Percentiles rank a stretch among this genome's conserved stretches.
Conservation (phyloP, 345 rosid genomes). For the Adansonia digitata region DNA sequence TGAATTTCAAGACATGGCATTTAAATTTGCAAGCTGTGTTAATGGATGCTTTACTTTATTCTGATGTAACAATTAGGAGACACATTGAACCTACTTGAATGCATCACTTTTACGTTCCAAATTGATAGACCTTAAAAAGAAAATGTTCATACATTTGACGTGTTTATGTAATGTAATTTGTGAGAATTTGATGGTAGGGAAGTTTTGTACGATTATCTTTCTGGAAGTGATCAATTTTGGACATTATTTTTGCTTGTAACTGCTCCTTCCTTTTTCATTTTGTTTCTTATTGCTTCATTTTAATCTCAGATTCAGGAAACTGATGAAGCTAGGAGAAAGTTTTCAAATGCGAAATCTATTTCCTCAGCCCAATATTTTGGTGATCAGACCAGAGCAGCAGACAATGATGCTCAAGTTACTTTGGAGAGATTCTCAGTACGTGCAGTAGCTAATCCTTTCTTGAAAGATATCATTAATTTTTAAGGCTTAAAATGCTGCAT, state of each 20-base stretch:
- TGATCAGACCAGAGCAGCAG: slow-evolving; percentile 50
- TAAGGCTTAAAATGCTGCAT: background rate
- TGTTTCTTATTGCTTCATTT: slow-evolving; percentile 13
- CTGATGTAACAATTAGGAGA: background rate
- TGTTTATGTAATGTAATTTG: background rate
- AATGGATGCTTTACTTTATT: background rate
- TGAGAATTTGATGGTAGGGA: slow-evolving; percentile 1
- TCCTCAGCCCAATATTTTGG: slow-evolving; percentile 95
- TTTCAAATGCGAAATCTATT: slow-evolving; percentile 91
- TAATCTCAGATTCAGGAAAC: slow-evolving; percentile 68
- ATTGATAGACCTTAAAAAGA: background rate
- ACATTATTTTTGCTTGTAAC: background rate
- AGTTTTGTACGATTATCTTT: background rate
- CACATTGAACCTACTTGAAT: background rate
- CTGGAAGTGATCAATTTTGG: background rate
- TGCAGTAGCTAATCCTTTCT: slow-evolving; percentile 11
- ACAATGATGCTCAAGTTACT: slow-evolving; percentile 66
- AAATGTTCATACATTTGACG: no score
- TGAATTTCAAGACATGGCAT: background rate
- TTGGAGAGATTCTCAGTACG: slow-evolving; percentile 88
- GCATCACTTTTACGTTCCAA: background rate
- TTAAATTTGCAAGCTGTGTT: background rate
- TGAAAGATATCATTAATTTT: background rate
- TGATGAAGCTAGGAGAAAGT: slow-evolving; percentile 96
- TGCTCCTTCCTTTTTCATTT: background rate